Evolutionary conservation across 352 stramenopile species (phyloP).

Genomic region (Globisporangium sylvaticum): DNA sequence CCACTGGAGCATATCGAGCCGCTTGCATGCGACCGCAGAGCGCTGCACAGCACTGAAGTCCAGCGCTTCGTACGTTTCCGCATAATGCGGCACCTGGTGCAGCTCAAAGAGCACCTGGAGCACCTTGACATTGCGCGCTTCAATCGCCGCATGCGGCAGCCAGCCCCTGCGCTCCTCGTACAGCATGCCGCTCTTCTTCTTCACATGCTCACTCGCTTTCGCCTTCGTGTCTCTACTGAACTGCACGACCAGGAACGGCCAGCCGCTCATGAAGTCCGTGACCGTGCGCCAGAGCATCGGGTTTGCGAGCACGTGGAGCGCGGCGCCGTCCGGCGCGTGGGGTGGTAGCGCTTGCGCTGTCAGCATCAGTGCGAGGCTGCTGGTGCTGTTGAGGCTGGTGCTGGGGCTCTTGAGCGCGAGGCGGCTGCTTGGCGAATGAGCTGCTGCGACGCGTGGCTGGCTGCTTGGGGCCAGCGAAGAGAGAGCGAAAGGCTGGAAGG

Average conservation of each 20-base stretch:
- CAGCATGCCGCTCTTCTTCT: background rate
- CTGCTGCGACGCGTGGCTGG: no score
- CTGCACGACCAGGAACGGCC: conserved; percentile 1
- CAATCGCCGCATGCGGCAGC: conserved; percentile 14
- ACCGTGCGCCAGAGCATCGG: conserved; percentile 7
- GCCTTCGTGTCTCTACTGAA: background rate
- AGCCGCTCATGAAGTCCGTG: conserved; percentile 8
- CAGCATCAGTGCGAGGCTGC: background rate
- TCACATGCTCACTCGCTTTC: no score
- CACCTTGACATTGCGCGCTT: conserved; percentile 1
- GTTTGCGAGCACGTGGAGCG: conserved; percentile 4
- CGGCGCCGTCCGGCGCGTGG: background rate
- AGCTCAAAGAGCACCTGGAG: conserved; percentile 9
- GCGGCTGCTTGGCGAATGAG: no score
- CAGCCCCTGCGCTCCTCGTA: conserved; percentile 7
- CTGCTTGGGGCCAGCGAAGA: no score
- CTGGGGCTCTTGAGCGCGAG: background rate
- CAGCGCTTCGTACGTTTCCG: background rate
- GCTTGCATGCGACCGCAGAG: conserved; percentile 11
- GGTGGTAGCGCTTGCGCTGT: background rate
- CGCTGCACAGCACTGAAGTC: conserved; percentile 7
- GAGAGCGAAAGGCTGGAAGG: no score
- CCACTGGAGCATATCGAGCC: conserved; percentile 11
- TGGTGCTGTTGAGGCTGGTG: background rate
- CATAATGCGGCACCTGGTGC: conserved; percentile 5